Evolutionary conservation across 2,329 filamentous ascomycete genomes (phyloP), one percentile per base, ranked within the genome.

Genomic region (Xylaria sp.): DNA sequence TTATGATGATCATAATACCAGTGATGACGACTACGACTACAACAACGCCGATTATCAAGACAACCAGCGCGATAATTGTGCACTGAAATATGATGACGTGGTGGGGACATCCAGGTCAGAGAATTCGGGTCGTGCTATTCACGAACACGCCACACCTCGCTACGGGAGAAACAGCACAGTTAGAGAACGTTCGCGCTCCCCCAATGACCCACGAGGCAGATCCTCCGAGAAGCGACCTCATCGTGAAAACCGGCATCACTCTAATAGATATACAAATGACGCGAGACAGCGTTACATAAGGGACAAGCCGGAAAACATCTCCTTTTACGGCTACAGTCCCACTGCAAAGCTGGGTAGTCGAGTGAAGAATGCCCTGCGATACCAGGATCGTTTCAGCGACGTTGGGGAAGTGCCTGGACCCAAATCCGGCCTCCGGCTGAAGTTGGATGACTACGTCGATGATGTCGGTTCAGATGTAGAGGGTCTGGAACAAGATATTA

Each of bases 331-430:
- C 25, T 64, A 27, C 9, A 20, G 20, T 13, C 10, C 2, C 11
- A 36, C 7, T 15, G 17, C 20, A 11, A 45, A 11, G 9, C 22
- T 9, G 13, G 11, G 3, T 29, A 15, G 20, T 10, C n/a, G 44
- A 51, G 36, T 13, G 6, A 27, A 62, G 6, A 29, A 29, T 7
- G 29, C 22, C 20, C 22, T 69, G 6, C 47, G 64, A 38, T 69
- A 67, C 44, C 67, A 69, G 36, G 63, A 68, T 47, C 63, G 63
- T 0, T 33, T 55, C 1, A 47, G 55, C 15, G 42, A 63, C n/a
- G 55, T 60, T 3, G 55, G 59, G 2, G 57, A 66, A 25, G 47
- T 63, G 25, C 66, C 66, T 10, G 58, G 58, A 20, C 66, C 66
- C 15, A 45, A 50, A 31, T 31, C 63, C 10, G 27, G 63, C 45